Base-by-base conservation (phyloP, 2,329 filamentous ascomycete genomes). In the Purpureocillium lavendulum region DNA sequence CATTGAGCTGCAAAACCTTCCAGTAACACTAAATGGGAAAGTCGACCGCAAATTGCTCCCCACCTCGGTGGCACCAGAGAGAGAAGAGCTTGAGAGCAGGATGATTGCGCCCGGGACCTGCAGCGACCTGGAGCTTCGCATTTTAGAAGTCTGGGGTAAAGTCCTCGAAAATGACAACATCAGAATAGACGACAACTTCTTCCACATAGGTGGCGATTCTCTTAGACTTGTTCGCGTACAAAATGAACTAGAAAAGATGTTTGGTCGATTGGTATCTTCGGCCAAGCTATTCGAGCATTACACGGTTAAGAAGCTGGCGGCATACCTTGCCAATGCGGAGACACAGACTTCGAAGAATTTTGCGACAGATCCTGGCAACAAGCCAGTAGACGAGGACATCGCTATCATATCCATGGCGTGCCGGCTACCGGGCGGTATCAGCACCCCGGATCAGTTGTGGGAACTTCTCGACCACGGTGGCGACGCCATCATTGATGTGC, bases 371-470 rank as follows among this genome's bases (percentile, higher is more conserved):
- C n/a, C n/a, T n/a, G n/a, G n/a, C n/a, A 28, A 7, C 17, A 14
- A 13, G 31, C 15, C 17, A 30, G 7, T 36, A 21, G n/a, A 40
- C 7, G 41, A 49, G 26, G 44, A 47, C 24, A 58, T 67, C 28
- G 64, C 64, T 39, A 58, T 67, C 26, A 52, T 65, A n/a, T 62
- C 62, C 35, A 63, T 64, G 55, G 54, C 59, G 6, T 66, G 62
- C 45, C 60, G 62, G 17, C 54, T 66, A 43, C 61, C 64, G 2
- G 64, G 63, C 10, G 59, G 56, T 31, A 56, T 64, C 28, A 46
- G 53, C 11, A 61, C 53, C 13, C 60, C 60, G 6, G 55, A 53
- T 24, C 58, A 62, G 38, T 64, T 65, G 41, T 67, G 62, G 62
- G 55, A 62, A 34, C 51, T 66, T 11, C 55, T 58, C 40, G 54